phyloP scores from a whole-genome alignment of 1,284 basidiomycete species.

The Naganishia sp. region DNA sequence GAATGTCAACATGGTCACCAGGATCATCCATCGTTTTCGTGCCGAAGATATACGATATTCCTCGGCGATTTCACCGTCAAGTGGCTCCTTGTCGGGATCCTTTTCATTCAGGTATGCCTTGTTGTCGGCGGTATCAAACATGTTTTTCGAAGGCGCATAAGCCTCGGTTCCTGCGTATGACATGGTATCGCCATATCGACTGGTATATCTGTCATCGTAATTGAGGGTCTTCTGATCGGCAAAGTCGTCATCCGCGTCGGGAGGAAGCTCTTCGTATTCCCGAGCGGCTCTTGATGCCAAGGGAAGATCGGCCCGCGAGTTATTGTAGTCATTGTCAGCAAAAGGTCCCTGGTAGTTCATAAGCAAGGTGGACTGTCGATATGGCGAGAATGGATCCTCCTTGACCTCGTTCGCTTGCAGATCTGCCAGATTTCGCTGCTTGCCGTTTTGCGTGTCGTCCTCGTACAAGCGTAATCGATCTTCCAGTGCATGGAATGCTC shows the following conservation, averaged over 20 bases:
- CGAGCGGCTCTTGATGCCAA: conserved; percentile 72
- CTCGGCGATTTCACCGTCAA: conserved; percentile 83
- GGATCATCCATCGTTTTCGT: conserved; percentile 80
- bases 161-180: conserved; percentile 83
- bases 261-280: conserved; percentile 64
- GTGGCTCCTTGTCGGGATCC: conserved; percentile 74
- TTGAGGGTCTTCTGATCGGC: conserved; percentile 74
- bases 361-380: conserved; percentile 60
- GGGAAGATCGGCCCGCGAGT: conserved; percentile 58
- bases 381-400: conserved; percentile 70
- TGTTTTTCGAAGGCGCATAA: conserved; percentile 89
- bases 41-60: conserved; percentile 77
- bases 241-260: conserved; percentile 58
- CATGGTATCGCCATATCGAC: conserved; percentile 68
- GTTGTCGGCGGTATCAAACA: conserved; percentile 82
- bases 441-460: conserved; percentile 76
- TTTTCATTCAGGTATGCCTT: conserved; percentile 62
- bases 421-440: conserved; percentile 60
- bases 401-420: conserved; percentile 62
- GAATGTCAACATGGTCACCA: conserved; percentile 89
- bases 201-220: conserved; percentile 70
- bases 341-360: conserved; percentile 58
- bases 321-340: conserved; percentile 38
- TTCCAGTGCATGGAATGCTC: conserved; percentile 84
- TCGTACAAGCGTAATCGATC: conserved; percentile 80